These are phyloP conservation scores for Ensete glaucum DNA, from an alignment of 176 grass and related monocot genomes.

Conservation along the genomic window DNA sequence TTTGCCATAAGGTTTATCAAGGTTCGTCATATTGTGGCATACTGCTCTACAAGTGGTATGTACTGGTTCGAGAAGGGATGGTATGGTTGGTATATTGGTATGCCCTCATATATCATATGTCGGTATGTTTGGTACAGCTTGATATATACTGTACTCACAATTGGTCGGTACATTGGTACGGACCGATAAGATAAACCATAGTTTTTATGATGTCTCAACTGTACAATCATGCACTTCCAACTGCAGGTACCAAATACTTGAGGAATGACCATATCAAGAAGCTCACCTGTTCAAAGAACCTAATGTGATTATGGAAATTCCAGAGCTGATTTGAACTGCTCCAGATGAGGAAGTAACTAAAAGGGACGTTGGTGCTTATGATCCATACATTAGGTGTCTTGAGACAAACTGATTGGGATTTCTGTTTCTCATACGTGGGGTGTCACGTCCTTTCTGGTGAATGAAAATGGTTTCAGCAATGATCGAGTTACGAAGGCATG, in stretches of 20 bases:
- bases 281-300: conserved; percentile 76
- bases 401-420: conserved; percentile 13
- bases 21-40: no score
- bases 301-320: conserved; percentile 44
- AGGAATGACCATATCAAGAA: conserved; percentile 92
- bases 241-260: conserved; percentile 63
- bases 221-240: not conserved
- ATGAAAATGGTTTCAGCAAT: conserved; percentile 72
- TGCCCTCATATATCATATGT: no score
- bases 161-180: no score
- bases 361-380: not conserved
- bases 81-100: no score
- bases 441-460: conserved; percentile 60
- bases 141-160: no score
- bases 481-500: conserved; percentile 70
- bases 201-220: not conserved
- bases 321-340: conserved; percentile 60
- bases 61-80: no score
- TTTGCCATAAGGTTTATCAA: no score
- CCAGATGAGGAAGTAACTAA: conserved; percentile 54
- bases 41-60: no score
- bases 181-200: no score
- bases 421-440: conserved; percentile 30
- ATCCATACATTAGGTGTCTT: conserved; percentile 13
- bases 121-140: no score